Base-by-base conservation (phyloP, 2,329 filamentous ascomycete species). In the Sclerotinia trifoliorum region DNA sequence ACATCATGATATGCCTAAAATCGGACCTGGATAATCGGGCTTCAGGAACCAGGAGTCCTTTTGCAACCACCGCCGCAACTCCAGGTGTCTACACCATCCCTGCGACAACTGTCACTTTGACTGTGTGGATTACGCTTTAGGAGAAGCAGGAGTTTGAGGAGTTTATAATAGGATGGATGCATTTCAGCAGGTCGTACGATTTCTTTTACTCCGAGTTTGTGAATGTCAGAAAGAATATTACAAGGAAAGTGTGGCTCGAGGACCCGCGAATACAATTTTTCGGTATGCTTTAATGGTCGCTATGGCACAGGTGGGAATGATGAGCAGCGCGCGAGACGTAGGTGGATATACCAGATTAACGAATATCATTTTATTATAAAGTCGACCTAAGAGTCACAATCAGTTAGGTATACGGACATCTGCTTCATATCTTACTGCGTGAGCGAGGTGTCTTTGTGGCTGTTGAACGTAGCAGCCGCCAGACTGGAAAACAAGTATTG, bases 1-100 rank as follows among this genome's bases (percentile, higher is more conserved):
- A 80, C 95, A 99, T 81, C 94, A 99, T 80, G 95, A 99, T 78
- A 99, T 99, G 94, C 84, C 84, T 10, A 81, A 83, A 73, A 86
- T 86, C 69, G 84, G 84, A 69, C 84, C 84, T 72, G 84, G 84
- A 71, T 86, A 86, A 85, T 55, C 46, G n/a, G 58, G 7, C 15
- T 26, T 44, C 44, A 24, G 49, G 29, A 46, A n/a, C 35, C 21
- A 46, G 42, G 57, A 58, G 54, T n/a, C n/a, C n/a, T n/a, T n/a
- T n/a, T n/a, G n/a, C n/a, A n/a, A n/a, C n/a, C n/a, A n/a, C n/a
- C n/a, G n/a, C n/a, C n/a, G n/a, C n/a, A n/a, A n/a, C n/a, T n/a
- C n/a, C n/a, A n/a, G n/a, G n/a, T n/a, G n/a, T n/a, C n/a, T n/a
- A n/a, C n/a, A n/a, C n/a, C n/a, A n/a, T n/a, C n/a, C n/a, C n/a